Conservation (phyloP, 2,329 filamentous ascomycete genomes). For the Hymenoscyphus occultus region DNA sequence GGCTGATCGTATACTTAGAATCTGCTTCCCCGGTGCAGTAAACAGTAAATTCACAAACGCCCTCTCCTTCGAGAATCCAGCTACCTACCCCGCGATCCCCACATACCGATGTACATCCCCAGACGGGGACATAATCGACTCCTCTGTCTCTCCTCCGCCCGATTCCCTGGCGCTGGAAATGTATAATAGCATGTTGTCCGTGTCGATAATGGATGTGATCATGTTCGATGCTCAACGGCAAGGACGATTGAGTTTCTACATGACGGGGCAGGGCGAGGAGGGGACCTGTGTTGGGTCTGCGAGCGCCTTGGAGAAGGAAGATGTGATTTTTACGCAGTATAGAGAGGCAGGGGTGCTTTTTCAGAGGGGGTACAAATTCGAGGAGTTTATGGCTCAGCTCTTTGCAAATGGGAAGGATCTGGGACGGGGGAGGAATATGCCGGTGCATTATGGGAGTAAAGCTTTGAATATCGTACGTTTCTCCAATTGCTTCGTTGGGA, state of each 20-base stretch:
- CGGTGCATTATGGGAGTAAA: slow-evolving; percentile 87
- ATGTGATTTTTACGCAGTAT: slow-evolving; percentile 94
- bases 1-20: slow-evolving; percentile 43
- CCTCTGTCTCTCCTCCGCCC: slow-evolving; percentile 55
- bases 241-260: slow-evolving; percentile 67
- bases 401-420: slow-evolving; percentile 82
- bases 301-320: slow-evolving; percentile 75
- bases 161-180: slow-evolving; percentile 30
- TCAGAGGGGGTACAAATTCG: slow-evolving; percentile 81
- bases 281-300: slow-evolving; percentile 88
- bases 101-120: slow-evolving; percentile 78
- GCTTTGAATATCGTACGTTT: slow-evolving; percentile 74
- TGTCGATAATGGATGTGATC: slow-evolving; percentile 88
- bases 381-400: slow-evolving; percentile 92
- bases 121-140: slow-evolving; percentile 79
- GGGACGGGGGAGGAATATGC: slow-evolving; percentile 90
- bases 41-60: slow-evolving; percentile 87
- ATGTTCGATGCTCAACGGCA: slow-evolving; percentile 98
- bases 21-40: slow-evolving; percentile 81
- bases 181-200: slow-evolving; percentile 59
- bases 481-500: not conserved
- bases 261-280: slow-evolving; percentile 65
- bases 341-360: slow-evolving; percentile 89
- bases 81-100: slow-evolving; percentile 67
- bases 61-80: slow-evolving; percentile 74